Evolutionary conservation across 31 red algal genomes (phyloP), one percentile per base, ranked within the genome.

Genomic region (Asparagopsis taxiformis): DNA sequence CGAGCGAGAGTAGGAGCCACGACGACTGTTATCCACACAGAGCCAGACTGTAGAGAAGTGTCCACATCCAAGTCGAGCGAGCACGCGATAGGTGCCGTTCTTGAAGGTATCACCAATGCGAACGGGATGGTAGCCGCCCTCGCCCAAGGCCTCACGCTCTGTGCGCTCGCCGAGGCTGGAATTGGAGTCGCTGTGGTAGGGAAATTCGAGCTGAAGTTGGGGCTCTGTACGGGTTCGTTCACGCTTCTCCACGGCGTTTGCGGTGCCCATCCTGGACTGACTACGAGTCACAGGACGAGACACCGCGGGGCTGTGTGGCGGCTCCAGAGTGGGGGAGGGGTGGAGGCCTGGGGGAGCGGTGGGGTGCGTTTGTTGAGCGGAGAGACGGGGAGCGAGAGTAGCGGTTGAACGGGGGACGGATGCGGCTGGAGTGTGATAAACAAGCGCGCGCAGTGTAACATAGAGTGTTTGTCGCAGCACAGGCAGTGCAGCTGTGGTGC

Each of bases 31-130:
- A 55, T 99, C 96, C 37, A 79, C 70, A 75, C 87, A 91, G 24
- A 99, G 70, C 87, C 87, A 94, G 25, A 99, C 96, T 0, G 96
- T 92, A 63, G 91, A 94, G 44, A 99, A 99, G 68, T 99, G 96
- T 1, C 96, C 96, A 54, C 70, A 84, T 9, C 96, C 96, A 2
- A 99, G 72, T 37, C 87, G 83, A 52, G 75, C 80, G 13, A 99
- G 68, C 5, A 88, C 83, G 15, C 80, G 57, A 55, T 94, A 99
- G 2, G 91, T 60, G 15, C 91, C 87, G 72, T 91, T 70, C 43
- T 94, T 94, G 57, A 99, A 87, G 1, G 58, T 67, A 44, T 98
- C 95, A 19, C 95, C 95, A 0, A 93, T 59, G 13, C 38, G 53
- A 3, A 93, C 84, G 30, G 81, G 90, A 49, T 98, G 95, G 36